Evolutionary conservation across 1,284 basidiomycete species (phyloP), one percentile per base, ranked within the genome.

Genomic region (Phaffia rhodozyma): DNA sequence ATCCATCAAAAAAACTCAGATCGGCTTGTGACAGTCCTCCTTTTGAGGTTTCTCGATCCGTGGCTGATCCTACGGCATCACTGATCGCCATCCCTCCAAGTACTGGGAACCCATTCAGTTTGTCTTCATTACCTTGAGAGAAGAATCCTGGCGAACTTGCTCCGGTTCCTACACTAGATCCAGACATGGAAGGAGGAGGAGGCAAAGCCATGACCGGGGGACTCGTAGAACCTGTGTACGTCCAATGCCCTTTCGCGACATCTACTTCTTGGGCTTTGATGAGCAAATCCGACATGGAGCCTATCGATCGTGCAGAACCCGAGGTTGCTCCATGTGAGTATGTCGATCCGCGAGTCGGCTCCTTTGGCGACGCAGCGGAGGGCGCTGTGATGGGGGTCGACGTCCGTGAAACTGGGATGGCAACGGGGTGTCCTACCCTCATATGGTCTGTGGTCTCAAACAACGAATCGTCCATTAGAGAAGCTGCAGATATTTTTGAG

Each of bases 1-100:
- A 55, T 48, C 43, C 27, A 51, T 56, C 61, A 11, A 62, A 62
- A n/a, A 62, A 62, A 18, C 43, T 47, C 43, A 62, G 47, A 30
- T 62, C 61, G 23, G 54, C 54, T 30, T 48, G 43, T 7, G 43
- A 50, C 20, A 62, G 25, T 27, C 61, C 61, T 0, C 25, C 61
- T 13, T n/a, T 49, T 11, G 43, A 52, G 7, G n/a, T 47, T 23
- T 9, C 38, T 30, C 32, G 30, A 18, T 23, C 38, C 34, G 6
- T 13, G 3, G 32, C 11, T 13, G 51, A 25, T 48, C 25, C 9
- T 29, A 29, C 30, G 38, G 34, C 13, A 6, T 23, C n/a, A 20
- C 16, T 21, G 11, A 18, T 29, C 47, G 50, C 34, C 52, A 5
- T 27, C 60, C 34, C 20, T 29, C n/a, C n/a, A 30, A 18, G 13